Conservation (phyloP, 306 rosid species). For the Psophocarpus tetragonolobus region DNA sequence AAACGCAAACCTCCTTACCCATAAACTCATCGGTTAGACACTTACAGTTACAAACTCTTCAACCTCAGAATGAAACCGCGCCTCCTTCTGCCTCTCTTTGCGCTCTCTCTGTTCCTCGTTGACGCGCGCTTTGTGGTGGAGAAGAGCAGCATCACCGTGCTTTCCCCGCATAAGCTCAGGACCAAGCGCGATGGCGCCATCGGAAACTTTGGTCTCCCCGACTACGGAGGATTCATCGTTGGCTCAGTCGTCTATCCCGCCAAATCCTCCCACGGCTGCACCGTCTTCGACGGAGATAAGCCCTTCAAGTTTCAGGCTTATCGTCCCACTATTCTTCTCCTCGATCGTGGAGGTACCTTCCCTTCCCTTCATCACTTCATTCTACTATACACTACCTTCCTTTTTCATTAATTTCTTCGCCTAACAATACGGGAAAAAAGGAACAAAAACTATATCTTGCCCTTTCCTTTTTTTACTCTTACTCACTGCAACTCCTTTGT, state of each 20-base stretch:
- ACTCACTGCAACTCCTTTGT: not conserved
- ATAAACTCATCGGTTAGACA: too few species aligned
- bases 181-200: conserved; percentile 68
- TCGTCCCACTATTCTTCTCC: conserved; percentile 63
- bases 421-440: not conserved
- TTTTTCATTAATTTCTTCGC: too few species aligned
- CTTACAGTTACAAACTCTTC: conserved; percentile 40
- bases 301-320: conserved; percentile 50
- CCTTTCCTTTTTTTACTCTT: not conserved
- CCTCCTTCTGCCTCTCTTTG: not conserved
- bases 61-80: not conserved
- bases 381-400: too few species aligned
- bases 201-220: conserved; percentile 89
- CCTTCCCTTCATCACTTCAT: too few species aligned
- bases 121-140: conserved; percentile 76
- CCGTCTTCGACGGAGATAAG: conserved; percentile 69
- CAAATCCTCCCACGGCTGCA: conserved; percentile 53
- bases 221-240: conserved; percentile 79
- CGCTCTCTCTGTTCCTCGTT: not conserved
- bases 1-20: conserved; percentile 43
- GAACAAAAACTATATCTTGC: not conserved
- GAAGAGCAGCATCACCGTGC: conserved; percentile 64
- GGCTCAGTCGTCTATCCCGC: conserved; percentile 75
- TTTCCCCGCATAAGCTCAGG: conserved; percentile 54
- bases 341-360: conserved; percentile 99